Conservation (phyloP, 2,329 filamentous ascomycete species). For the Alternaria angustiovoidea region DNA sequence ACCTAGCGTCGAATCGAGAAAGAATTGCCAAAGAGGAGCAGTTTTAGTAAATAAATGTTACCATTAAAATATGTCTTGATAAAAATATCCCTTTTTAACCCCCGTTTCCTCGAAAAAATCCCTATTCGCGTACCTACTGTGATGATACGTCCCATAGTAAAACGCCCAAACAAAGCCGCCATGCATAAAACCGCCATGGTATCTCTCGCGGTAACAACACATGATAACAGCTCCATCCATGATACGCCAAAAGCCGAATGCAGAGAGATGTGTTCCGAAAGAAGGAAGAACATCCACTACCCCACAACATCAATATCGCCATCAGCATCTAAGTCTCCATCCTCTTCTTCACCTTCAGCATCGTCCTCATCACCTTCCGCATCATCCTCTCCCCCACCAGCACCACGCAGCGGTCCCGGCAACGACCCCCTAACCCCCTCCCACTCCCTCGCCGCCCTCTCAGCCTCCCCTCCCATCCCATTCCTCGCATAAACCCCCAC, state of each 20-base stretch:
- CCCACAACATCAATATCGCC: neutral
- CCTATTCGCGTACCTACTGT: neutral
- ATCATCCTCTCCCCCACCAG: conserved; percentile 13
- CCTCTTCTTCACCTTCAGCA: neutral
- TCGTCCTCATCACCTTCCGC: conserved; percentile 34
- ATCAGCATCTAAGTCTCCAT: neutral
- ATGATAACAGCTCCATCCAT: neutral
- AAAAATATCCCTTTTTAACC: neutral
- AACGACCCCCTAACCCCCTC: conserved; percentile 33
- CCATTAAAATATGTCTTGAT: neutral
- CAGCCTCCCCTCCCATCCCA: conserved; percentile 39
- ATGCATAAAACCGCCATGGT: neutral
- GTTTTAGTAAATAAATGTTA: neutral
- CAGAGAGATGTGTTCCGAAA: neutral
- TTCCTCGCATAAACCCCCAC: conserved; percentile 40
- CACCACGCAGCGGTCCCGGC: conserved; percentile 33
- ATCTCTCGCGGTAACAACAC: neutral
- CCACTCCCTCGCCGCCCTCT: conserved; percentile 27
- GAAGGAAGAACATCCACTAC: neutral
- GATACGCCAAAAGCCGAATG: neutral
- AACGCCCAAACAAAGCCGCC: neutral
- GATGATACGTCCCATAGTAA: no score
- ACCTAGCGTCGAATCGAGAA: no score
- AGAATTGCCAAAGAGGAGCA: no score
- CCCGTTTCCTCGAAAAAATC: rapidly evolving